Conservation (phyloP, 257 asterid species). For the Fraxinus americana region DNA sequence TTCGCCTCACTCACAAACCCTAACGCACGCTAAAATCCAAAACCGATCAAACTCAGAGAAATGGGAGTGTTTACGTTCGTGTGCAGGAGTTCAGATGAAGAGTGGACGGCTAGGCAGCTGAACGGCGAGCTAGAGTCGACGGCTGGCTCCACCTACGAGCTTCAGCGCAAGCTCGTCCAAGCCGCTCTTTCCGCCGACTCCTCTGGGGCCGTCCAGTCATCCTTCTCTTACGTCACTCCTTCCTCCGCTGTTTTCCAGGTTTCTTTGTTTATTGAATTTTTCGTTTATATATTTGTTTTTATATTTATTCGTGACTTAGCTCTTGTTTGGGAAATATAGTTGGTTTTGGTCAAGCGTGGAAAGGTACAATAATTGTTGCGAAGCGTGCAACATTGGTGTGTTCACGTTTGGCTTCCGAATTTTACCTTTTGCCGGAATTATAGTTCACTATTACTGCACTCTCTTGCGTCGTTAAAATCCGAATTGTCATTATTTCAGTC, state of each 20-base stretch:
- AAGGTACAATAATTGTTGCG: not conserved
- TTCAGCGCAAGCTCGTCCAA: slow-evolving; percentile 85
- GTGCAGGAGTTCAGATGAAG: slow-evolving; percentile 47
- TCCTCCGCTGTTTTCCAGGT: slow-evolving; percentile 92
- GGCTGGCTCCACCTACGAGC: slow-evolving; percentile 45
- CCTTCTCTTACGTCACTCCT: slow-evolving; percentile 70
- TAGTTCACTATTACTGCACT: not conserved
- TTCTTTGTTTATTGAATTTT: not conserved
- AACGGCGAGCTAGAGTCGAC: slow-evolving; percentile 62
- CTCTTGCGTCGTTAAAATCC: not conserved
- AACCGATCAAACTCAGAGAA: not conserved
- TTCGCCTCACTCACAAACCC: not conserved
- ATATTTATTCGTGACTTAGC: not conserved
- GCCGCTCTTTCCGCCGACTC: slow-evolving; percentile 66
- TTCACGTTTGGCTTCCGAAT: not conserved
- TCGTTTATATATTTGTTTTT: not conserved
- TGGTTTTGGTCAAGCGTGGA: not conserved
- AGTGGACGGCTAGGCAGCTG: slow-evolving; percentile 61
- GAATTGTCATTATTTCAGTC: not conserved
- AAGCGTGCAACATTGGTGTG: not conserved
- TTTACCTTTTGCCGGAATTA: not conserved
- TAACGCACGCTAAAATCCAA: not conserved
- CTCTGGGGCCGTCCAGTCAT: slow-evolving; percentile 77
- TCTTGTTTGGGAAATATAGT: too few species aligned
- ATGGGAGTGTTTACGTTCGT: slow-evolving; percentile 68